Conservation (phyloP, 208 protist species). For the Trypanosoma congolense region DNA sequence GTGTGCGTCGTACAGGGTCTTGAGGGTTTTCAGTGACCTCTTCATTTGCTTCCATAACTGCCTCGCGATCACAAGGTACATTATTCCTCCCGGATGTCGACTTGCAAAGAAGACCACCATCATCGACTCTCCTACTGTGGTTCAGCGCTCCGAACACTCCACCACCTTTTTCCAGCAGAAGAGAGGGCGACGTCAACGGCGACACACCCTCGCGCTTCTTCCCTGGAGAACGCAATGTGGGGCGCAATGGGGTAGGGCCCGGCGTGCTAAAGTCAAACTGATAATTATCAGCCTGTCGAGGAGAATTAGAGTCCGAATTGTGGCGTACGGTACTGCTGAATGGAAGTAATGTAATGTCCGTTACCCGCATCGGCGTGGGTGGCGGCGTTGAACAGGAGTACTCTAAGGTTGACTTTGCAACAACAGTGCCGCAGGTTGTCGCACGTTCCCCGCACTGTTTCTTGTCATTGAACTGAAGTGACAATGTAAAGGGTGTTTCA, state of each 20-base stretch:
- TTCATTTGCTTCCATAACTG: neutral
- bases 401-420: neutral
- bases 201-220: conserved; percentile 8
- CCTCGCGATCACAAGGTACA: neutral
- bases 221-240: conserved; percentile 16
- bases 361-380: neutral
- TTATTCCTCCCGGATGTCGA: neutral
- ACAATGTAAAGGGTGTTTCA: conserved; percentile 23
- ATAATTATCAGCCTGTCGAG: conserved; percentile 1
- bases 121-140: too few relatives aligned
- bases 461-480: neutral
- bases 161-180: neutral
- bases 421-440: neutral
- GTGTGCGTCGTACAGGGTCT: conserved; percentile 3
- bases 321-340: conserved; percentile 7
- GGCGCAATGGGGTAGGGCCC: conserved; percentile 7
- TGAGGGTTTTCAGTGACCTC: neutral
- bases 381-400: neutral
- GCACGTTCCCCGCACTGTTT: neutral
- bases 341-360: conserved; percentile 8
- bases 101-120: neutral
- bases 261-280: conserved; percentile 26
- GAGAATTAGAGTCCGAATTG: neutral
- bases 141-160: neutral
- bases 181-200: conserved; percentile 7